Percentiles rank a stretch among this genome's conserved stretches.
phyloP scores from a whole-genome alignment of 2,329 filamentous ascomycete genomes.

The Aspergillus glaucus region DNA sequence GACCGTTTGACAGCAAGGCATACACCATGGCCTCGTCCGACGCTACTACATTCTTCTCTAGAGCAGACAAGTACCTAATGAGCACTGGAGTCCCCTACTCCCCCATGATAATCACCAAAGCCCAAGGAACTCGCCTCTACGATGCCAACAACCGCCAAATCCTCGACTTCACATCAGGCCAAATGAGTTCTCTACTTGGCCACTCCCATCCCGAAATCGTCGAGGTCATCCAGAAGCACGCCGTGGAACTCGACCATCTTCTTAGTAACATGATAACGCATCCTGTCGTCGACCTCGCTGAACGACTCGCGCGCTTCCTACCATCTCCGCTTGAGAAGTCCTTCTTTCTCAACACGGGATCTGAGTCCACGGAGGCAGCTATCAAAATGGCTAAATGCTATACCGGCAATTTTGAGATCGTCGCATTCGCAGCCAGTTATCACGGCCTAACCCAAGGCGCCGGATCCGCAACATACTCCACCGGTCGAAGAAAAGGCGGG shows the following conservation, averaged over 20 bases:
- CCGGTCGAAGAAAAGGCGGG: conserved; percentile 15
- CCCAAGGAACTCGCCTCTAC: conserved; percentile 44
- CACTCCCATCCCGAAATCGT: conserved; percentile 56
- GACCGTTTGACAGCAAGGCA: no score
- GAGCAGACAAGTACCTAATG: conserved; percentile 38
- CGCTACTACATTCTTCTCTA: conserved; percentile 23
- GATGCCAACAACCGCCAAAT: conserved; percentile 40
- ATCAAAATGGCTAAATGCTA: conserved; percentile 59
- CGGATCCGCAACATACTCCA: conserved; percentile 40
- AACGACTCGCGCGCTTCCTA: conserved; percentile 45
- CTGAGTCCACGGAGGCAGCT: conserved; percentile 55
- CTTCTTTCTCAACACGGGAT: conserved; percentile 54
- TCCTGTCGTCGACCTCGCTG: conserved; percentile 51
- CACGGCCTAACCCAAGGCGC: conserved; percentile 56
- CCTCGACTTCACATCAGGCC: conserved; percentile 56
- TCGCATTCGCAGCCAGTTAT: conserved; percentile 54
- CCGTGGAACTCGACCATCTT: conserved; percentile 51
- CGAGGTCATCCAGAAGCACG: conserved; percentile 45
- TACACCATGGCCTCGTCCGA: conserved; percentile 8
- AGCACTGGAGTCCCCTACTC: conserved; percentile 36
- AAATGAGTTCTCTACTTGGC: conserved; percentile 55
- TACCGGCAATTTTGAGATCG: conserved; percentile 60
- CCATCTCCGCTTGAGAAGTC: conserved; percentile 47
- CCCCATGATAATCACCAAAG: conserved; percentile 40
- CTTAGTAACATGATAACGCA: conserved; percentile 54